Base-by-base conservation (phyloP, 1,284 basidiomycete genomes). In the Cutaneotrichosporon cutaneum region DNA sequence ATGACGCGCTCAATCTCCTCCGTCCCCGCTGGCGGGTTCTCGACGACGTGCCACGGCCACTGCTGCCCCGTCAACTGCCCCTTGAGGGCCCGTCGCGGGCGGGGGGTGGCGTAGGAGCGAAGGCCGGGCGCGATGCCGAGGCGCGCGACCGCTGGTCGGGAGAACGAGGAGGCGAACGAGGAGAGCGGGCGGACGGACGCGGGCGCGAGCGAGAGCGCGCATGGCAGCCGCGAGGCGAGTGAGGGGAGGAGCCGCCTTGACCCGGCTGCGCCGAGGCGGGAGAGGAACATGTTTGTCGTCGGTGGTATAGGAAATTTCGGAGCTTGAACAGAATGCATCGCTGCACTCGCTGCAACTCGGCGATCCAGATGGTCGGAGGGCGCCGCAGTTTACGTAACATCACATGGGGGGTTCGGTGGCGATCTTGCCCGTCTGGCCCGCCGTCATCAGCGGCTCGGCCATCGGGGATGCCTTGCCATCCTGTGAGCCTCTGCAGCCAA, bases 1-100 rank as follows among this genome's bases (percentile, higher is more conserved):
- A 67, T 67, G 35, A 67, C 66, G 33, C 63, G 62, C 62, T 67
- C 66, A 14, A 48, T 56, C 59, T 64, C 63, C 35, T 48, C 50
- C 18, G 32, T 30, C 13, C 50, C 59, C 30, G 48, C 26, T 1
- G 27, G 35, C 18, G 64, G 59, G 18, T 58, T 54, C 26, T 39
- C 30, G 33, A 67, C 56, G 18, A 30, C 52, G 30, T 47, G 32
- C 66, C 66, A 67, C 30, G 66, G 66, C 66, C 66, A 67, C 54
- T 63, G 47, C 24, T n/a, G 5, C 11, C 30, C 32, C 11, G 56
- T 33, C 30, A 66, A n/a, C 26, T 27, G 26, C 16, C 16, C 13
- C 26, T 30, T 51, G 8, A 30, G 2, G 16, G 39, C 16, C 16
- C 39, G 16, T 7, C 36, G 36, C 6, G 18, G 7, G 18, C 39